phyloP scores from a whole-genome alignment of 352 stramenopile species.

The Phytophthora sp. region DNA sequence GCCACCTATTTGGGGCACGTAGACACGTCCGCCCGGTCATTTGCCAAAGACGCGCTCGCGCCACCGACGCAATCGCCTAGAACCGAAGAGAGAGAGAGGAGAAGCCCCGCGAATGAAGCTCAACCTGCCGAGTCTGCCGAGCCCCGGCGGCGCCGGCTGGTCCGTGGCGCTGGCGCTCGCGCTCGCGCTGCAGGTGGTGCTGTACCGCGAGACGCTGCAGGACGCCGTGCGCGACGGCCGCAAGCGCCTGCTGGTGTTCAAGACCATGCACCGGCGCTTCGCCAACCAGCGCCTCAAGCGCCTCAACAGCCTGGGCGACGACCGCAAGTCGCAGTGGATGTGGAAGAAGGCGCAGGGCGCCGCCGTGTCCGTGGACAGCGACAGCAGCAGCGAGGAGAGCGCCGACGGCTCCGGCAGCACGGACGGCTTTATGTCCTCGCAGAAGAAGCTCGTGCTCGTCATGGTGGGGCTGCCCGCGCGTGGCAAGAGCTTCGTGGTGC shows the following conservation, averaged over 20 bases:
- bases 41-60: slow-evolving; percentile 33
- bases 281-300: slow-evolving; percentile 75
- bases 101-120: slow-evolving; percentile 27
- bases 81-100: not conserved
- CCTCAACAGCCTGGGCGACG: slow-evolving; percentile 67
- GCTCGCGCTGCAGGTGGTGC: slow-evolving; percentile 47
- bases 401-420: slow-evolving; percentile 26
- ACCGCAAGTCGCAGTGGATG: slow-evolving; percentile 80
- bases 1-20: slow-evolving; percentile 16
- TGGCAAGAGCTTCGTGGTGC: slow-evolving; percentile 96
- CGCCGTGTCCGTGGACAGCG: slow-evolving; percentile 32
- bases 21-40: slow-evolving; percentile 20
- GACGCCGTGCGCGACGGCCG: slow-evolving; percentile 45
- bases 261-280: slow-evolving; percentile 78
- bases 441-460: slow-evolving; percentile 92
- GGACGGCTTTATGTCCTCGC: slow-evolving; percentile 67
- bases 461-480: slow-evolving; percentile 94
- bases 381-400: slow-evolving; percentile 44
- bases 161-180: slow-evolving; percentile 36
- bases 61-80: slow-evolving; percentile 7
- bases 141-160: slow-evolving; percentile 15
- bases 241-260: slow-evolving; percentile 70
- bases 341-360: slow-evolving; percentile 48
- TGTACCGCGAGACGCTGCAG: slow-evolving; percentile 61
- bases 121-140: slow-evolving; percentile 33